Conservation (phyloP, 2,329 filamentous ascomycete species). For the Gaeumannomyces tritici region DNA sequence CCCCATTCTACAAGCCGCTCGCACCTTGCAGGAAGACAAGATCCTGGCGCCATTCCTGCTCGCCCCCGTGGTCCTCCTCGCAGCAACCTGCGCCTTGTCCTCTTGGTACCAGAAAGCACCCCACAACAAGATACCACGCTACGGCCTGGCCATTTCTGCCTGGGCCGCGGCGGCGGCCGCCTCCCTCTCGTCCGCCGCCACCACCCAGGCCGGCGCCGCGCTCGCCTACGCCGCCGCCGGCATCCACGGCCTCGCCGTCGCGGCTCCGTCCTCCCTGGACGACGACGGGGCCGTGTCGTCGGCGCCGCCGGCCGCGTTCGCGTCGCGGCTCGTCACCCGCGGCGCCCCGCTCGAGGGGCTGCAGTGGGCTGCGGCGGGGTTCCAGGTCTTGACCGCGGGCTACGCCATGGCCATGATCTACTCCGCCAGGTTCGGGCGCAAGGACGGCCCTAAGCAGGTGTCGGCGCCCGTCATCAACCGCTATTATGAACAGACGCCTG, state of each 20-base stretch:
- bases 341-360: conserved; percentile 1
- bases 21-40: not conserved
- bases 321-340: not conserved
- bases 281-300: too few species aligned
- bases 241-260: not conserved
- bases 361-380: conserved; percentile 1
- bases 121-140: not conserved
- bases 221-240: not conserved
- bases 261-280: too few species aligned
- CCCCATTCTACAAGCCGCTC: not conserved
- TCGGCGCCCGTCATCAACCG: not conserved
- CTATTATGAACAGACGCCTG: too few species aligned
- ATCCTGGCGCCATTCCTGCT: not conserved
- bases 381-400: not conserved
- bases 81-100: not conserved
- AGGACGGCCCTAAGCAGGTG: not conserved
- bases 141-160: not conserved
- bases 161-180: not conserved
- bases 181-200: not conserved
- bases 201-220: conserved; percentile 1
- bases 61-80: conserved; percentile 2
- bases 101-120: not conserved
- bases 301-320: too few species aligned
- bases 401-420: not conserved
- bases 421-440: not conserved